Evolutionary conservation across 495 filamentous ascomycete genomes (phyloP).

Genomic region (Penicillium turbatum): DNA sequence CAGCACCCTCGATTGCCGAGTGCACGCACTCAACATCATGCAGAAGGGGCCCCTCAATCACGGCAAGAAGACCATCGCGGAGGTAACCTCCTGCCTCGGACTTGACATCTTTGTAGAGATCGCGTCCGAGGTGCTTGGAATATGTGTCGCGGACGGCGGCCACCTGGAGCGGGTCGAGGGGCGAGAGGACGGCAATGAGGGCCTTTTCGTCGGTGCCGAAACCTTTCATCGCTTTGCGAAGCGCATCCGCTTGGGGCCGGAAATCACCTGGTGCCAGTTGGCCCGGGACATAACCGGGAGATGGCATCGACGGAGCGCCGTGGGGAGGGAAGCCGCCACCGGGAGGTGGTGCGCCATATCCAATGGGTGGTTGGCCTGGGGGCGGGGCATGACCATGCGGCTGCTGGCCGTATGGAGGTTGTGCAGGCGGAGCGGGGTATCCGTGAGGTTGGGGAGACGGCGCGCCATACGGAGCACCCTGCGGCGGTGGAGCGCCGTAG

Average conservation of each 20-base stretch:
- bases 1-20: slow-evolving; percentile 67
- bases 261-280: slow-evolving; percentile 63
- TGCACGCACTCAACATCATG: slow-evolving; percentile 63
- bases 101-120: slow-evolving; percentile 68
- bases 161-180: slow-evolving; percentile 69
- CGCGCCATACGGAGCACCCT: slow-evolving; percentile 22
- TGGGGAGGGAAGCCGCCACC: slow-evolving; percentile 17
- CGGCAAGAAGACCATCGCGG: slow-evolving; percentile 60
- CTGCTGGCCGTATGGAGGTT: slow-evolving; percentile 24
- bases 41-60: slow-evolving; percentile 71
- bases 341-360: slow-evolving; percentile 38
- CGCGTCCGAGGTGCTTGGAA: slow-evolving; percentile 52
- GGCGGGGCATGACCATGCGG: slow-evolving; percentile 27
- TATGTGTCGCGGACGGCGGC: slow-evolving; percentile 64
- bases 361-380: slow-evolving; percentile 24
- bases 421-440: slow-evolving; percentile 20
- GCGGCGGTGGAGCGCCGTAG: slow-evolving; percentile 34
- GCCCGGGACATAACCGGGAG: slow-evolving; percentile 57
- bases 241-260: slow-evolving; percentile 57
- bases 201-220: slow-evolving; percentile 81
- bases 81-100: slow-evolving; percentile 73
- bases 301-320: slow-evolving; percentile 49
- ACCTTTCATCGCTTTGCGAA: slow-evolving; percentile 85
- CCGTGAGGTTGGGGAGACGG: slow-evolving; percentile 17
- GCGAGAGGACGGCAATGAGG: slow-evolving; percentile 61